Evolutionary conservation across 805 yeast species (phyloP).

Genomic region (Wickerhamiella sergipiensis): DNA sequence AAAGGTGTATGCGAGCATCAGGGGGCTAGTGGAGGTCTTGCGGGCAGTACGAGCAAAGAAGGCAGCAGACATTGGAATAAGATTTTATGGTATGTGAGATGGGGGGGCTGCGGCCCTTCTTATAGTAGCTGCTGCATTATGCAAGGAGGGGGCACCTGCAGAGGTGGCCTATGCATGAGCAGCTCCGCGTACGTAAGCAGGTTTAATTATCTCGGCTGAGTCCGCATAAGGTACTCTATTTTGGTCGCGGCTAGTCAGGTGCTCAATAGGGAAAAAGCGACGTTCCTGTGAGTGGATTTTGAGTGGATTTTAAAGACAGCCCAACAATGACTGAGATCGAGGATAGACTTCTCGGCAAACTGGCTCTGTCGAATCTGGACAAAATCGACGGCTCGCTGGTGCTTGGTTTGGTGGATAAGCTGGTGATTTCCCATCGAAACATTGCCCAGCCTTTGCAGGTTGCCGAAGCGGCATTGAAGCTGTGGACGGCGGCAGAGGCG

Average conservation of each 20-base stretch:
- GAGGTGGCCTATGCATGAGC: background rate
- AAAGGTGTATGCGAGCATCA: conserved; percentile 18
- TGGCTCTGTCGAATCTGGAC: conserved; percentile 6
- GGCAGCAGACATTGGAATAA: background rate
- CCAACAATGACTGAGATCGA: background rate
- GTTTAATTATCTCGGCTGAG: background rate
- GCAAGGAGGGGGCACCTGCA: background rate
- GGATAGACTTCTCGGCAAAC: conserved; percentile 10
- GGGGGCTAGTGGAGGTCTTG: conserved; percentile 2
- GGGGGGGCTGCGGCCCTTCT: background rate
- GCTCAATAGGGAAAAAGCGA: background rate
- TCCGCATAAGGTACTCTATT: background rate
- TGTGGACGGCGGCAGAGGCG: conserved; percentile 3
- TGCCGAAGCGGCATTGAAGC: conserved; percentile 4
- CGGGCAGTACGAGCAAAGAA: background rate
- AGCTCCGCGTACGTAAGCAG: background rate
- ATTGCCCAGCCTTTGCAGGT: conserved; percentile 16
- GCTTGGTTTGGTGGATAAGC: conserved; percentile 1
- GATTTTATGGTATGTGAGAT: background rate
- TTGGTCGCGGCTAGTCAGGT: too few species aligned
- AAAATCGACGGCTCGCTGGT: conserved; percentile 7
- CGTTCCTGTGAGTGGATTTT: too few species aligned
- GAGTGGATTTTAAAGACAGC: too few species aligned
- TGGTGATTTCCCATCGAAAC: conserved; percentile 9
- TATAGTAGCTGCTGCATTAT: background rate